A percentile compares a stretch with the other conserved stretches of the same genome.
Evolutionary conservation across 768 basidiomycete species (phyloP).

Genomic region (Neoboletus magnificus): DNA sequence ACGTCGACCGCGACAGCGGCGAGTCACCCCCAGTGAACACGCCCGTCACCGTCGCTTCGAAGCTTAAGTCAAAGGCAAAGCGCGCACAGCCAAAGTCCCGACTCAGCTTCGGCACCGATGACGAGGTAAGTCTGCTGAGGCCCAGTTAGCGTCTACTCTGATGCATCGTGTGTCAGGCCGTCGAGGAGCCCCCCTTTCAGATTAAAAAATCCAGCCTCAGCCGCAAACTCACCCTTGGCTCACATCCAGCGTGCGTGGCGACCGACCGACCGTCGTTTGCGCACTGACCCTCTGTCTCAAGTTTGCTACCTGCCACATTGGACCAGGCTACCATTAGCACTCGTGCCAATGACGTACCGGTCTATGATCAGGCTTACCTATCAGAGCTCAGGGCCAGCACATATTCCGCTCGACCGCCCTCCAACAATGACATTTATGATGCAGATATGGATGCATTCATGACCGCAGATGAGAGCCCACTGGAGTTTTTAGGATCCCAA

Average conservation of each 20-base stretch:
- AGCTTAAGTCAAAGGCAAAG: conserved; percentile 69
- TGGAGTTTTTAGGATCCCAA: conserved; percentile 30
- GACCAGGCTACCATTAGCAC: conserved; percentile 55
- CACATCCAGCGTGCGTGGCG: conserved; percentile 46
- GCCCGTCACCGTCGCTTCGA: conserved; percentile 58
- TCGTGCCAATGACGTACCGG: conserved; percentile 46
- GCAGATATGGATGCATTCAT: conserved; percentile 51
- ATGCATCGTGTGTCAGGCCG: conserved; percentile 44
- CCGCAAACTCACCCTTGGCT: conserved; percentile 56
- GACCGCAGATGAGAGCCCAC: conserved; percentile 38
- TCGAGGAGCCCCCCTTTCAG: conserved; percentile 64
- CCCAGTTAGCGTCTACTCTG: conserved; percentile 5
- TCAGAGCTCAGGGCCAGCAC: conserved; percentile 79
- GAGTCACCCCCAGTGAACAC: conserved; percentile 32
- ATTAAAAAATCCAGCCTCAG: conserved; percentile 81
- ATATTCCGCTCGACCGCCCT: conserved; percentile 47
- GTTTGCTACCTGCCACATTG: conserved; percentile 41
- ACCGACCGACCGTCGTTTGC: background rate
- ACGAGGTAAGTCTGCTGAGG: conserved; percentile 49
- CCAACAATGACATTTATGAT: conserved; percentile 42
- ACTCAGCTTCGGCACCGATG: conserved; percentile 74
- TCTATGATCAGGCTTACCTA: conserved; percentile 71
- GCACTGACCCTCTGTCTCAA: conserved; percentile 23
- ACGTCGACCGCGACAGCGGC: conserved; percentile 31
- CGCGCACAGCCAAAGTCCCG: conserved; percentile 62